Evolutionary conservation across 2,329 filamentous ascomycete genomes (phyloP), one percentile per base, ranked within the genome.

Genomic region (Fusarium avenaceum): DNA sequence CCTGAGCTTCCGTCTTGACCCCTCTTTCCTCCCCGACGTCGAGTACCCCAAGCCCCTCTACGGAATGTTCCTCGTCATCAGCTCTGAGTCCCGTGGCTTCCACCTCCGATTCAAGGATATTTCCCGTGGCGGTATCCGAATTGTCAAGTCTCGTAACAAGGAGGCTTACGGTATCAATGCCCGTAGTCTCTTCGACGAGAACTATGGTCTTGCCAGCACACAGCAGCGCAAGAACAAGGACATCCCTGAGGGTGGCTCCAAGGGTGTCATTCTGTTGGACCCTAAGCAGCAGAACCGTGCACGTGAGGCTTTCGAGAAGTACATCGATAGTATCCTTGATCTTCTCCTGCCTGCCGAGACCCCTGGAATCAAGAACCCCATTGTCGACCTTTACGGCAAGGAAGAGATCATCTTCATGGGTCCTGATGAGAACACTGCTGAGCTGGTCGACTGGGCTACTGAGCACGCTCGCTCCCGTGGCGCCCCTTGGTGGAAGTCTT

Each of bases 211-310:
- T 64, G 95, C 96, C 70, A 98, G 96, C 81, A 99, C 96, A 0
- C 96, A 99, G 81, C 96, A 99, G 83, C 93, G 96, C 77, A 99
- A 99, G 88, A 99, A 99, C 87, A 99, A 99, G 85, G 96, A 99
- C 76, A 99, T 99, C 52, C 96, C 96, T 4, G 96, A 99, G 83
- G 96, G 96, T 69, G 96, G 96, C 56, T 97, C 95, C 75, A 99
- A 99, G 84, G 96, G 96, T 82, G 96, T 99, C 59, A 95, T 99
- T 63, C 87, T 99, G 46, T 89, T 99, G 40, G 95, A 99, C 79
- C 89, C 93, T 67, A 91, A 94, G 78, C 94, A 97, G 81, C 96
- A 99, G 81, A 93, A 97, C 80, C 96, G 95, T 82, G 91, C 91
- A 19, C 88, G 87, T 47, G 94, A 97, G 66, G 95, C 96, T 3